Evolutionary conservation across 495 filamentous ascomycete species (phyloP), one percentile per base, ranked within the genome.

Genomic region (Penicillium subrubescens): DNA sequence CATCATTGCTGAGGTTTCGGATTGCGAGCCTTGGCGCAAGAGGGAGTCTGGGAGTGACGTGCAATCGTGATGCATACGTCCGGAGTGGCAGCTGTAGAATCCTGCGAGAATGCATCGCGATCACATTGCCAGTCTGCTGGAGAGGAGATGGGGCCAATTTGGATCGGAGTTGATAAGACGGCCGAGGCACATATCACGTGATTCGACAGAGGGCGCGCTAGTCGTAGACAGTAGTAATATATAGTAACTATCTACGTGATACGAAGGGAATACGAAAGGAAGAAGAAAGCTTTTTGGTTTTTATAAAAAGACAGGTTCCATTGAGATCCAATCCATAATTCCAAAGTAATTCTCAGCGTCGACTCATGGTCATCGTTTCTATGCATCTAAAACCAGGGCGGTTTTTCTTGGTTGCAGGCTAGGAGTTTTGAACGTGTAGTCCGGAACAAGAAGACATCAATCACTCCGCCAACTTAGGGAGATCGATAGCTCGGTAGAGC

Each of bases 401-500:
- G 62, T 29, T 61, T 54, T 52, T 37, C 11, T 21, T 57, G 41
- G 48, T 55, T 53, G 39, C 46, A 54, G 2, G 37, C 41, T 19
- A 60, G 60, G 39, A 41, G 14, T 14, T 41, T 17, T 17, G 15
- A 62, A 31, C 27, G 8, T 31, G 48, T 60, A 59, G 51, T 48
- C 59, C 25, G 29, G 7, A 35, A 5, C 39, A 51, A 46, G 59
- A 46, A 44, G 12, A 31, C 11, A 21, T 41, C 35, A 35, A 23
- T 67, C 79, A 86, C 33, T 87, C 79, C 27, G 87, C 81, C 27
- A 79, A 63, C 12, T 79, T 81, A 15, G 87, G 83, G 33, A 90
- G 72, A 23, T 89, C 86, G 58, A 97, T 91, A 8, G 96, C 95
- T 34, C 89, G 87, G 76, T 98, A 99, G 12, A 99, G 87, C 31